A percentile compares a stretch with the other conserved stretches of the same genome.
These are phyloP conservation scores for Sonneratia caseolaris DNA, from an alignment of 345 rosid species.

Conservation along the genomic window DNA sequence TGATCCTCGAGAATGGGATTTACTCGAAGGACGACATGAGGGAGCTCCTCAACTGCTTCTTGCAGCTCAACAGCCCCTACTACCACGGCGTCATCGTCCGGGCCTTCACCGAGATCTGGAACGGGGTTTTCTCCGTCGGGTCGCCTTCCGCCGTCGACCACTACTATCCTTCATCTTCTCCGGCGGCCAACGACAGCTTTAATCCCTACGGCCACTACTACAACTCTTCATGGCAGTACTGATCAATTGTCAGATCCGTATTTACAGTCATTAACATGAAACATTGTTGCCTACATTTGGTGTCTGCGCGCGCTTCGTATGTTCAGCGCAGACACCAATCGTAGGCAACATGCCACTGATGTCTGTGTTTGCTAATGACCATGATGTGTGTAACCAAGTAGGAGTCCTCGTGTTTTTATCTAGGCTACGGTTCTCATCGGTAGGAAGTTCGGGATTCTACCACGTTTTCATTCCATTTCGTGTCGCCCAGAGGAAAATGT, in stretches of 20 bases:
- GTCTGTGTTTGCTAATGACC: not conserved
- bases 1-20: conserved; percentile 82
- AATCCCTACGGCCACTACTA: not conserved
- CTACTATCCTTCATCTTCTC: not conserved
- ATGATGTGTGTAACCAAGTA: not conserved
- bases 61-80: conserved; percentile 70
- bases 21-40: conserved; percentile 70
- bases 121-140: conserved; percentile 51
- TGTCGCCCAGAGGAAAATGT: too few relatives aligned
- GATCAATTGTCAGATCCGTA: not conserved
- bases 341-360: not conserved
- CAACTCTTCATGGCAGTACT: conserved; percentile 7
- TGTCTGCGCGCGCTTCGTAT: not conserved
- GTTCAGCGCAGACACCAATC: not conserved
- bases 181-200: not conserved
- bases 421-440: too few relatives aligned
- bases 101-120: conserved; percentile 96
- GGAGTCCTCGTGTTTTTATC: too few relatives aligned
- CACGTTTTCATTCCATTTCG: too few relatives aligned
- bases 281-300: conserved; percentile 1
- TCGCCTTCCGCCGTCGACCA: not conserved
- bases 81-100: conserved; percentile 70
- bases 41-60: conserved; percentile 76
- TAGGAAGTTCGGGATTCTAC: too few relatives aligned
- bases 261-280: too few relatives aligned